A percentile compares a stretch with the other conserved stretches of the same genome.
Conservation (phyloP, 768 basidiomycete genomes). For the Psilocybe tampanensis region DNA sequence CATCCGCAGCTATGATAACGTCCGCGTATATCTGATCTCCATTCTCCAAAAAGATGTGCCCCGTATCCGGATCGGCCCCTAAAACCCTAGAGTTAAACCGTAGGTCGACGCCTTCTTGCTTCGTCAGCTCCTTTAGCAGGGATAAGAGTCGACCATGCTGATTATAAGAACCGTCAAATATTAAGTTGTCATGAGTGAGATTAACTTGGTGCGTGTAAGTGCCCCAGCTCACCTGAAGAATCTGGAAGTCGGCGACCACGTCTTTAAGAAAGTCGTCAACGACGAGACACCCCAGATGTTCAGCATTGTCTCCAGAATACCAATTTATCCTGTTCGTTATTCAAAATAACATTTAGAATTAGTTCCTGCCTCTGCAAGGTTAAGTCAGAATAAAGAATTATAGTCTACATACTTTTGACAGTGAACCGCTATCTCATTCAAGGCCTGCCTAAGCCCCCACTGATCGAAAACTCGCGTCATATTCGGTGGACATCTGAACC, state of each 20-base stretch:
- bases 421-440: slow-evolving; percentile 38
- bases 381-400: too few species aligned
- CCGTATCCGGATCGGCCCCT: slow-evolving; percentile 29
- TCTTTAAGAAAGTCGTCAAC: slow-evolving; percentile 34
- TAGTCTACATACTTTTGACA: slow-evolving; percentile 30
- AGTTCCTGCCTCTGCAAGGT: too few species aligned
- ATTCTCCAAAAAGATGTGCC: slow-evolving; percentile 38
- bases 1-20: slow-evolving; percentile 64
- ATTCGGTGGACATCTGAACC: slow-evolving; percentile 50
- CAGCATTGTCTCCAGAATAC: slow-evolving; percentile 44
- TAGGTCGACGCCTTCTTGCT: slow-evolving; percentile 48
- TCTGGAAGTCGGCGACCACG: slow-evolving; percentile 41
- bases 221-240: slow-evolving; percentile 45
- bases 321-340: slow-evolving; percentile 10
- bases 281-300: slow-evolving; percentile 43
- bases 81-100: slow-evolving; percentile 40
- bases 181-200: neutral
- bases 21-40: slow-evolving; percentile 51
- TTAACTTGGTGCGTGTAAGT: neutral
- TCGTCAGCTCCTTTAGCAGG: slow-evolving; percentile 48
- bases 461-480: slow-evolving; percentile 55
- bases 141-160: slow-evolving; percentile 57
- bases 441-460: slow-evolving; percentile 53
- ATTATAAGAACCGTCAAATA: neutral
- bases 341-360: neutral